A percentile compares a stretch with the other conserved stretches of the same genome.
Evolutionary conservation across 1,139 yeast species (phyloP).

Genomic region (Pichia sp.): DNA sequence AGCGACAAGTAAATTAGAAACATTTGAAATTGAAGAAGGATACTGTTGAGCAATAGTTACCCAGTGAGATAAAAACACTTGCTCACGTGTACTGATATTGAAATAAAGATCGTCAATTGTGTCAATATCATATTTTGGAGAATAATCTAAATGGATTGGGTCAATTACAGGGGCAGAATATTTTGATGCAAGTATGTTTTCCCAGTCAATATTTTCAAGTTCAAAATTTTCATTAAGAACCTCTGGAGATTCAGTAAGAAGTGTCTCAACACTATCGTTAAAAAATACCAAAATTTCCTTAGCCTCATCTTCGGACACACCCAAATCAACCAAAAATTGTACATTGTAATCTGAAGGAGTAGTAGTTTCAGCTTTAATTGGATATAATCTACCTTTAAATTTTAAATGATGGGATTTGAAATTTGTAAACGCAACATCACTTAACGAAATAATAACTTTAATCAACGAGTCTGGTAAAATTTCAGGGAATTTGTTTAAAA

Average conservation of each 20-base stretch:
- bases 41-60: constrained; percentile 43
- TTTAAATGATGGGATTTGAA: constrained; percentile 24
- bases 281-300: constrained; percentile 32
- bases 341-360: constrained; percentile 48
- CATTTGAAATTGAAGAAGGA: constrained; percentile 44
- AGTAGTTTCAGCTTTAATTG: constrained; percentile 43
- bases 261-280: constrained; percentile 19
- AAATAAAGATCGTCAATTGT: constrained; percentile 38
- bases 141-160: constrained; percentile 33
- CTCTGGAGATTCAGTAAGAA: constrained; percentile 21
- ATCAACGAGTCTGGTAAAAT: constrained; percentile 32
- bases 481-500: constrained; percentile 18
- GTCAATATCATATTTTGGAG: constrained; percentile 24
- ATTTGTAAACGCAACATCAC: constrained; percentile 31
- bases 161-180: constrained; percentile 25
- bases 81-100: constrained; percentile 32
- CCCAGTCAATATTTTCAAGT: constrained; percentile 22
- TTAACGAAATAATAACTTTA: constrained; percentile 35
- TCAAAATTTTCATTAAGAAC: constrained; percentile 26
- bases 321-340: constrained; percentile 41
- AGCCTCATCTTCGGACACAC: constrained; percentile 37
- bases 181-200: not conserved
- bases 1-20: constrained; percentile 43
- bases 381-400: constrained; percentile 35
- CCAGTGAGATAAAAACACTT: constrained; percentile 40